A percentile compares a stretch with the other conserved stretches of the same genome.
Evolutionary conservation across 2,329 filamentous ascomycete genomes (phyloP).

Genomic region (Xylaria hypoxylon): DNA sequence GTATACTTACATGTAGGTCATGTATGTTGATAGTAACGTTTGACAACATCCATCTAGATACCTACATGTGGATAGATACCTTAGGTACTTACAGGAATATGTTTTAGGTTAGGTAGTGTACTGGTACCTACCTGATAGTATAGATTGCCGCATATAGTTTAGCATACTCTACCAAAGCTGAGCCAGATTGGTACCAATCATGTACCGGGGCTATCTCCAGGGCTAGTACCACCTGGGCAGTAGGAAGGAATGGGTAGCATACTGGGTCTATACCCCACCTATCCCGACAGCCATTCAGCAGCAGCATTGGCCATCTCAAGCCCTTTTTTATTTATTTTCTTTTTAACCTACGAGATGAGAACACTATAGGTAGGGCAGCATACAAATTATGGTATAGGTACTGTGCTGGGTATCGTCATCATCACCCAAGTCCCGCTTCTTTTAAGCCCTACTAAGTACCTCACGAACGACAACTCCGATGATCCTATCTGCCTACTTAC

Average conservation of each 20-base stretch:
- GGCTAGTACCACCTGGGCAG: background rate
- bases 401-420: conserved; percentile 7
- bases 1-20: background rate
- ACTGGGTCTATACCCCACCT: background rate
- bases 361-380: background rate
- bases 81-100: no score
- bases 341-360: background rate
- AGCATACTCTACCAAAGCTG: background rate
- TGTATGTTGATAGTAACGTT: conserved; percentile 14
- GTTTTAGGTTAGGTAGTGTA: no score
- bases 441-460: conserved; percentile 37
- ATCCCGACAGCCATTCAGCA: conserved; percentile 8
- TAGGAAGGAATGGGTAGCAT: background rate
- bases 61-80: no score
- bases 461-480: conserved; percentile 19
- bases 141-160: conserved; percentile 15
- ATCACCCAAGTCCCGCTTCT: conserved; percentile 12
- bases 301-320: conserved; percentile 15
- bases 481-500: no score
- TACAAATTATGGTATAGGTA: background rate
- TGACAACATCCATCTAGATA: conserved; percentile 8
- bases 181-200: conserved; percentile 13
- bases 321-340: background rate
- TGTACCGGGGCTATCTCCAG: conserved; percentile 6
- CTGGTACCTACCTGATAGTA: background rate